Percentiles rank a stretch among this genome's conserved stretches.
Conservation (phyloP, 495 filamentous ascomycete genomes). For the Penicillium coffeae region DNA sequence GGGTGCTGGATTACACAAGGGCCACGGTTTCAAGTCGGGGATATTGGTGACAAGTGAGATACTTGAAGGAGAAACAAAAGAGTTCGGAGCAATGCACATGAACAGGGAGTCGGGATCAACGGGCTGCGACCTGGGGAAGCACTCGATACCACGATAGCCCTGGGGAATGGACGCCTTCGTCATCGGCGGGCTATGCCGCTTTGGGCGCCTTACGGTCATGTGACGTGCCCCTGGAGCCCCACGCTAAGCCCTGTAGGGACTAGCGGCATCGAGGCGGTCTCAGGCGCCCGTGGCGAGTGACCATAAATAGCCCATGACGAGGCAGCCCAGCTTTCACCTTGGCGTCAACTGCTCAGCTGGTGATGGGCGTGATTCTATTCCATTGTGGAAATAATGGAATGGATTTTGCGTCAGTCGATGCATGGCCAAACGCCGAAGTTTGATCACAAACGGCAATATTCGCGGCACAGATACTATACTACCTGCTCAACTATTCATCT, state of each 20-base stretch:
- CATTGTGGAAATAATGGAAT: too few species aligned
- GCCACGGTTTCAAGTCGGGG: too few species aligned
- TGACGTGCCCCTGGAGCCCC: slow-evolving; percentile 5
- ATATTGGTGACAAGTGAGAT: too few species aligned
- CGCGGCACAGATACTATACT: too few species aligned
- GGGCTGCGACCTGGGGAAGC: slow-evolving; percentile 4
- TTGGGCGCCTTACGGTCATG: slow-evolving; percentile 10
- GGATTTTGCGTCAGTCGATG: too few species aligned
- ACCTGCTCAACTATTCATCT: neutral
- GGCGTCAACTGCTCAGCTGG: too few species aligned
- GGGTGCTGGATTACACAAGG: too few species aligned
- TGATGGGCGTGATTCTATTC: too few species aligned
- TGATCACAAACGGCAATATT: too few species aligned
- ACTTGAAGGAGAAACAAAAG: neutral
- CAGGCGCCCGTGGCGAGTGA: slow-evolving; percentile 15
- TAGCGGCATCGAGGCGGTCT: slow-evolving; percentile 6
- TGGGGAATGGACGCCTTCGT: slow-evolving; percentile 20
- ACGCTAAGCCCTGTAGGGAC: slow-evolving; percentile 3
- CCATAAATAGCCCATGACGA: slow-evolving; percentile 5
- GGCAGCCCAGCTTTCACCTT: too few species aligned
- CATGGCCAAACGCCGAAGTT: too few species aligned
- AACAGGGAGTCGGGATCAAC: neutral
- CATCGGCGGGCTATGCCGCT: slow-evolving; percentile 11
- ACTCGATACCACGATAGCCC: neutral
- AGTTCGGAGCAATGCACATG: neutral